A percentile compares a stretch with the other conserved stretches of the same genome.
These are phyloP conservation scores for Triticum turgidum DNA, from an alignment of 176 grass and related monocot species.

Conservation along the genomic window DNA sequence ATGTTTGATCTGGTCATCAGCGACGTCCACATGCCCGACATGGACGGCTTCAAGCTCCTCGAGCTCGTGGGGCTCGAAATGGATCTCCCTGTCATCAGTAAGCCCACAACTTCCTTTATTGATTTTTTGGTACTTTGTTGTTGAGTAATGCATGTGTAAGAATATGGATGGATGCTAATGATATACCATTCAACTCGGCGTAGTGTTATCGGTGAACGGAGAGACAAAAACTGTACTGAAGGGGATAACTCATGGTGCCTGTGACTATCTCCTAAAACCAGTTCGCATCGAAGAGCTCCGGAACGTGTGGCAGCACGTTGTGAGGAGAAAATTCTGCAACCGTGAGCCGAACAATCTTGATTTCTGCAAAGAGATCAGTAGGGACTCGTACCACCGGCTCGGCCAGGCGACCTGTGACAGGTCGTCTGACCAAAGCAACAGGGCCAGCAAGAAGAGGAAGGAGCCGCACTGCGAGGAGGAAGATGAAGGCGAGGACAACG, in stretches of 20 bases:
- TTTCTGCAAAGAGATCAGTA: constrained; percentile 36
- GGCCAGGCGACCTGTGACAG: constrained; percentile 20
- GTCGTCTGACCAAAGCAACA: constrained; percentile 34
- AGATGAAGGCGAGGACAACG: constrained; percentile 48
- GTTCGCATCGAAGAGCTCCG: constrained; percentile 65
- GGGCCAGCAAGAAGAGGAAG: constrained; percentile 67
- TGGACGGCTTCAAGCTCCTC: constrained; percentile 88
- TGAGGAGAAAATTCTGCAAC: constrained; percentile 56
- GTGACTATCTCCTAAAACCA: constrained; percentile 86
- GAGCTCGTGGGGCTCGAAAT: constrained; percentile 83
- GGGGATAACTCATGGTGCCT: constrained; percentile 85
- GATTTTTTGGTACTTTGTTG: background rate
- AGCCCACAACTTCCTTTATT: background rate
- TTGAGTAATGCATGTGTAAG: background rate
- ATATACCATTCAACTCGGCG: background rate
- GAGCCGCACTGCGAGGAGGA: constrained; percentile 42
- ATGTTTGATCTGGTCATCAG: constrained; percentile 95
- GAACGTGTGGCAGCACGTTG: constrained; percentile 85
- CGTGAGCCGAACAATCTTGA: constrained; percentile 29
- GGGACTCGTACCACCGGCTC: constrained; percentile 28
- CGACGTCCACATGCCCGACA: constrained; percentile 79
- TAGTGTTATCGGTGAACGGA: constrained; percentile 82
- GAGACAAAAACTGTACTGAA: constrained; percentile 72
- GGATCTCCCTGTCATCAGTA: constrained; percentile 59
- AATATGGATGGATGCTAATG: constrained; percentile 16